Conservation (phyloP, 2,329 filamentous ascomycete species). For the Zopfia rhizophila region DNA sequence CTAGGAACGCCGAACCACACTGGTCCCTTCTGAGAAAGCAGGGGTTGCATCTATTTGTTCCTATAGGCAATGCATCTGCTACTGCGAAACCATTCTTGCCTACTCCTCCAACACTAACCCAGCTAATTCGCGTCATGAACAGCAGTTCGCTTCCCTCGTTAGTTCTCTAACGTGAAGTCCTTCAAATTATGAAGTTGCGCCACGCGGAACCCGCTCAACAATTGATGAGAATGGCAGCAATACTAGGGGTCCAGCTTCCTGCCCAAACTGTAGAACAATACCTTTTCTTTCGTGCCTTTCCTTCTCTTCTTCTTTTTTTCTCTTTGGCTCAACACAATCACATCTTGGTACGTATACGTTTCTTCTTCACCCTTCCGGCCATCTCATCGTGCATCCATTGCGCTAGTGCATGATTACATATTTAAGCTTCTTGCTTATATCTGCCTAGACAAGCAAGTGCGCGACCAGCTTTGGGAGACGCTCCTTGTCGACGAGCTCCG, state of each 20-base stretch:
- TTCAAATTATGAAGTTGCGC: too few species aligned
- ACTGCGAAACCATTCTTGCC: too few species aligned
- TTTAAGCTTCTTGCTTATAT: conserved; percentile 52
- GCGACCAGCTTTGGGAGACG: conserved; percentile 54
- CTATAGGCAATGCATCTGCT: too few species aligned
- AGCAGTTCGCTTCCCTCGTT: too few species aligned
- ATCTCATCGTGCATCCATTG: too few species aligned
- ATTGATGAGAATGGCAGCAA: conserved; percentile 8
- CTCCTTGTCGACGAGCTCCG: conserved; percentile 59
- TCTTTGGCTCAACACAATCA: background rate
- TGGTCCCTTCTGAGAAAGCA: too few species aligned
- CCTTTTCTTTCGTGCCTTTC: conserved; percentile 4
- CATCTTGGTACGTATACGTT: conserved; percentile 2
- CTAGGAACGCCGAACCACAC: too few species aligned
- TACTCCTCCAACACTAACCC: too few species aligned
- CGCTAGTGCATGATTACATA: conserved; percentile 65
- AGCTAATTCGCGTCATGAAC: too few species aligned
- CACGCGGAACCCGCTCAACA: too few species aligned
- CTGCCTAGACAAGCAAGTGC: conserved; percentile 58
- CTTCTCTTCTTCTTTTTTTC: conserved; percentile 10
- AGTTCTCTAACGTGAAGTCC: too few species aligned
- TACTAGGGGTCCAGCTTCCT: conserved; percentile 3
- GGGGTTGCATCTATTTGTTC: too few species aligned
- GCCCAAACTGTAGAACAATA: conserved; percentile 2
- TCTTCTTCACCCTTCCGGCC: conserved; percentile 5